These are phyloP conservation scores for Ceratocystis ficicola DNA, from an alignment of 2,329 filamentous ascomycete species.

Conservation along the genomic window DNA sequence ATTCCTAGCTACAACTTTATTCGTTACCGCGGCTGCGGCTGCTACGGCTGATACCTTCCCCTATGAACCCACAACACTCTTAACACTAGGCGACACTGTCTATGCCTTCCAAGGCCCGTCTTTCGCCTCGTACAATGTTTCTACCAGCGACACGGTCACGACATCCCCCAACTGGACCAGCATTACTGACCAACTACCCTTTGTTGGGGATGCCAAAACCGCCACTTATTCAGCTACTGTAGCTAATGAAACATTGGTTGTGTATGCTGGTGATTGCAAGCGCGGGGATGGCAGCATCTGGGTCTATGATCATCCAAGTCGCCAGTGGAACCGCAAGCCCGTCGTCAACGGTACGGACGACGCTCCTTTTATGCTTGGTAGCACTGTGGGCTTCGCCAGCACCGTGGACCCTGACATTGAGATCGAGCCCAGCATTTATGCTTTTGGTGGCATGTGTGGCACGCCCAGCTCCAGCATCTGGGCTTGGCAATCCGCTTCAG, in stretches of 20 bases:
- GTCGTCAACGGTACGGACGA: constrained; percentile 21
- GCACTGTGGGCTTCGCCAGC: constrained; percentile 55
- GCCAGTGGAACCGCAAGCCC: constrained; percentile 25
- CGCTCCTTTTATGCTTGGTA: constrained; percentile 41
- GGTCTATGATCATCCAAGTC: constrained; percentile 45
- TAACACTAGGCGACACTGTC: constrained; percentile 35
- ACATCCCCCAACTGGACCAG: constrained; percentile 37
- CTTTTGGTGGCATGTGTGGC: constrained; percentile 81
- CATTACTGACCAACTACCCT: constrained; percentile 49
- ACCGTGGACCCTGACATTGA: constrained; percentile 36
- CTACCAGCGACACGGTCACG: constrained; percentile 37
- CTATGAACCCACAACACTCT: constrained; percentile 18
- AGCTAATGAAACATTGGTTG: constrained; percentile 52
- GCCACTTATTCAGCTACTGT: constrained; percentile 57
- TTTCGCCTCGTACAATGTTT: constrained; percentile 49
- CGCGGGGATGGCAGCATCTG: constrained; percentile 48
- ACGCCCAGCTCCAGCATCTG: constrained; percentile 31
- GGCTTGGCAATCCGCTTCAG: constrained; percentile 53
- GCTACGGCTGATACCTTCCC: constrained; percentile 14
- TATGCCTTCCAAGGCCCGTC: constrained; percentile 48
- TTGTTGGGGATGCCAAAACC: constrained; percentile 40
- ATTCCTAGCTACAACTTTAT: neutral
- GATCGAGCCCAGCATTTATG: constrained; percentile 46
- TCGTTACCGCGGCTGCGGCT: constrained; percentile 8
- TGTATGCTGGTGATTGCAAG: constrained; percentile 63